Conservation (phyloP, 345 rosid species). For the Toxicodendron radicans region DNA sequence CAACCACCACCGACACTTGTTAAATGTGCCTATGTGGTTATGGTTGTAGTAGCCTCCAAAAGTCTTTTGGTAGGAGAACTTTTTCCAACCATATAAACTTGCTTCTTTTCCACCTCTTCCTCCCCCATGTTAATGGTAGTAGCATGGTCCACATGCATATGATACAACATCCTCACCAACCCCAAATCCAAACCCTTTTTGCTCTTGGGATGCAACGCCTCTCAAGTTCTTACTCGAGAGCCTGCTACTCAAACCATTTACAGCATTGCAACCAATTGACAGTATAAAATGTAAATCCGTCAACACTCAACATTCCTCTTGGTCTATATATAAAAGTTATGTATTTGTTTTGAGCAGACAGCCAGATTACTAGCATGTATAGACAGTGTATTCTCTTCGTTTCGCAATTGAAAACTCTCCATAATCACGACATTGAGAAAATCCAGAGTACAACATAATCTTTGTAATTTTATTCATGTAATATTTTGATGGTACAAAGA, state of each 20-base stretch:
- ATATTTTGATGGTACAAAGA: not conserved
- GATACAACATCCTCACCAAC: not conserved
- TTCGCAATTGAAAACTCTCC: no score
- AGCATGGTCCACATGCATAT: no score
- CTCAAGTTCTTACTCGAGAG: not conserved
- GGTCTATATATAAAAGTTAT: not conserved
- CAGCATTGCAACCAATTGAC: not conserved
- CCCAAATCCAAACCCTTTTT: no score
- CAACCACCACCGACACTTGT: not conserved
- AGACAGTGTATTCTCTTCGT: not conserved
- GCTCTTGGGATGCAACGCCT: not conserved
- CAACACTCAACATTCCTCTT: not conserved
- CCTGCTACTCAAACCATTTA: not conserved
- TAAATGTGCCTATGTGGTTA: not conserved
- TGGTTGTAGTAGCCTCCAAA: no score
- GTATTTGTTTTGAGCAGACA: not conserved
- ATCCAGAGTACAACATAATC: not conserved
- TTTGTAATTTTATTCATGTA: conserved; percentile 2
- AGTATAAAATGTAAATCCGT: not conserved
- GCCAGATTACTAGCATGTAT: not conserved
- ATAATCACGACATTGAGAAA: not conserved
- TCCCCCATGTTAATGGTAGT: not conserved
- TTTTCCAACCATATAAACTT: not conserved
- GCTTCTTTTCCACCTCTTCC: not conserved
- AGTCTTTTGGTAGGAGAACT: not conserved